Evolutionary conservation across 768 basidiomycete species (phyloP).

Genomic region (Podaxis sp.): DNA sequence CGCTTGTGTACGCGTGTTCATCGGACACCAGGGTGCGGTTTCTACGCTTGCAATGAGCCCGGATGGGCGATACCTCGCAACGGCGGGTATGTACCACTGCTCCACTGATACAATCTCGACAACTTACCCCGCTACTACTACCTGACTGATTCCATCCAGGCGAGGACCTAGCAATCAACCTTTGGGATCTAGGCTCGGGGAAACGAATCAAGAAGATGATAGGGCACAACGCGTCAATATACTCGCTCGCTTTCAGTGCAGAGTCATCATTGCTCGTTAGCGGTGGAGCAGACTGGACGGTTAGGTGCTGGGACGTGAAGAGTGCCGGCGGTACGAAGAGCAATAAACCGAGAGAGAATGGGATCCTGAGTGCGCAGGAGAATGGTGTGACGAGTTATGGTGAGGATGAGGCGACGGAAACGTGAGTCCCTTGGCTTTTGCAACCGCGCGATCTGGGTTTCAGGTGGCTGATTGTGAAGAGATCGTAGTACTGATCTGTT

Average conservation of each 20-base stretch:
- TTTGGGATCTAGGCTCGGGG: conserved; percentile 97
- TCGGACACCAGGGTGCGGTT: conserved; percentile 90
- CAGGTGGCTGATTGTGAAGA: conserved; percentile 10
- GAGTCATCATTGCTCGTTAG: conserved; percentile 91
- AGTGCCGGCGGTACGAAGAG: conserved; percentile 59
- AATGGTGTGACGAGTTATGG: conserved; percentile 30
- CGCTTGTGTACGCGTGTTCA: conserved; percentile 89
- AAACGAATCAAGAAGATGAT: conserved; percentile 95
- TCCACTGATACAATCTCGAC: background rate
- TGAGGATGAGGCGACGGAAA: conserved; percentile 64
- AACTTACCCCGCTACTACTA: background rate
- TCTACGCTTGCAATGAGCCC: conserved; percentile 88
- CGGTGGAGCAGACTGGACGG: conserved; percentile 93
- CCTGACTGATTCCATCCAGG: conserved; percentile 36
- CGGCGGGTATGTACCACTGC: conserved; percentile 53
- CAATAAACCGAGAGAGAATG: conserved; percentile 57
- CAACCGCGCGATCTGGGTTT: background rate
- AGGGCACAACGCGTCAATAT: conserved; percentile 87
- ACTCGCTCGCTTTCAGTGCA: conserved; percentile 87
- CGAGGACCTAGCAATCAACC: conserved; percentile 88
- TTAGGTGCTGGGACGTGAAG: conserved; percentile 98
- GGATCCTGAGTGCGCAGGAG: conserved; percentile 19
- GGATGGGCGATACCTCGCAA: conserved; percentile 92
- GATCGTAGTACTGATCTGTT: conserved; percentile 73
- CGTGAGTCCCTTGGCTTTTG: conserved; percentile 47